These are phyloP conservation scores for Dictyophora rubrovolvata DNA, from an alignment of 768 basidiomycete genomes.

Conservation along the genomic window DNA sequence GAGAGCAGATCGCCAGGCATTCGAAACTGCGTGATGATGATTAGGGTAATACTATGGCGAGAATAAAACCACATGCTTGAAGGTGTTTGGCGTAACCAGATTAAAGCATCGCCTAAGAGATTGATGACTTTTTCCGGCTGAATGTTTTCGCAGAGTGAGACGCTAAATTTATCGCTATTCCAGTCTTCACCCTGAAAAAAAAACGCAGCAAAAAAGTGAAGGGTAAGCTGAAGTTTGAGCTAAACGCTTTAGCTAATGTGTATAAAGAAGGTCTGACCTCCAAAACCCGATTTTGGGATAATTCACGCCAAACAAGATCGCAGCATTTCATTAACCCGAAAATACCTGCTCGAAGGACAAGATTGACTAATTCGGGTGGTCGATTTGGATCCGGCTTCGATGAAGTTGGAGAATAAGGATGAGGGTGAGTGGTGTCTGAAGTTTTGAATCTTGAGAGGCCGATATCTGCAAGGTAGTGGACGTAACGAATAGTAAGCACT, in stretches of 20 bases:
- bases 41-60: neutral
- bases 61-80: neutral
- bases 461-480: conserved; percentile 52
- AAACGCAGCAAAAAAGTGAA: too few species aligned
- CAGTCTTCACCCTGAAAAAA: conserved; percentile 66
- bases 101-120: conserved; percentile 48
- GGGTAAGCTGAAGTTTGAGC: too few species aligned
- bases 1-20: conserved; percentile 40
- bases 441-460: conserved; percentile 24
- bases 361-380: conserved; percentile 51
- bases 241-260: too few species aligned
- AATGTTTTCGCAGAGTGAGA: conserved; percentile 59
- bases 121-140: conserved; percentile 42
- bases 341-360: conserved; percentile 58
- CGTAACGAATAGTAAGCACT: conserved; percentile 67
- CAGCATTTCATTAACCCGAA: conserved; percentile 70
- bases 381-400: conserved; percentile 30
- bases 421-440: conserved; percentile 24
- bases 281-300: conserved; percentile 61
- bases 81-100: conserved; percentile 39
- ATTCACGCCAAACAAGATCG: conserved; percentile 72
- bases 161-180: conserved; percentile 82
- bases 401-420: neutral
- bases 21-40: conserved; percentile 20
- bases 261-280: conserved; percentile 48